Base-by-base conservation (phyloP, 2,329 filamentous ascomycete genomes). In the Torrubiella hemipterigena region DNA sequence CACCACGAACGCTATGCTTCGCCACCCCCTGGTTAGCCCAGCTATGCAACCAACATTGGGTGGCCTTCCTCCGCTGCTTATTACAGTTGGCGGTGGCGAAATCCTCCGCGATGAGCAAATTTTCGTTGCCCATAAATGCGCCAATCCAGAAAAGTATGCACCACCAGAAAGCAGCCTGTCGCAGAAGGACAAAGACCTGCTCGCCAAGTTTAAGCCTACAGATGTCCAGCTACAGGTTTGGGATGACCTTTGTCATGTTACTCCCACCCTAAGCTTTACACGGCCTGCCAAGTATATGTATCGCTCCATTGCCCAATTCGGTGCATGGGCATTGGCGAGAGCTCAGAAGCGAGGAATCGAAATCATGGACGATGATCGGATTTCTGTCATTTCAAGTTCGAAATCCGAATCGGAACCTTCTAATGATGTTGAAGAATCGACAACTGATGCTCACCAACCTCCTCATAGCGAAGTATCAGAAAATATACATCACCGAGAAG, bases 271-370 rank as follows among this genome's bases (percentile, higher is more conserved):
- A n/a, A 93, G 84, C 45, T 96, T 94, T 52, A 96, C 89, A 0
- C 72, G 79, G n/a, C 91, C 91, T 1, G 91, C 89, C 27, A 96
- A 96, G 52, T 82, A 81, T 57, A 95, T 96, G 86, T 96, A 85
- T 51, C 73, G 89, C 29, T 83, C 84, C 2, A 76, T 95, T 31
- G 82, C 91, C 1, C 89, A 95, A 43, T 96, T 98, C 47, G 81
- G 86, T 3, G 85, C 87, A 0, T 96, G 87, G 87, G 81, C 81
- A 1, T 65, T 95, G 15, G 84, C 87, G 1, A 68, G 79, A 41
- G 85, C 86, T 0, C 87, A 95, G 48, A 69, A 84, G 37, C 73
- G 69, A 1, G 73, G 74, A 1, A 87, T 94, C 33, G 81, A 91
- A 13, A 89, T 93, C 21, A 54, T 80, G 21, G 79, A 87, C 37